Evolutionary conservation across 2,329 filamentous ascomycete species (phyloP), one percentile per base, ranked within the genome.

Genomic region (Colletotrichum kahawae): DNA sequence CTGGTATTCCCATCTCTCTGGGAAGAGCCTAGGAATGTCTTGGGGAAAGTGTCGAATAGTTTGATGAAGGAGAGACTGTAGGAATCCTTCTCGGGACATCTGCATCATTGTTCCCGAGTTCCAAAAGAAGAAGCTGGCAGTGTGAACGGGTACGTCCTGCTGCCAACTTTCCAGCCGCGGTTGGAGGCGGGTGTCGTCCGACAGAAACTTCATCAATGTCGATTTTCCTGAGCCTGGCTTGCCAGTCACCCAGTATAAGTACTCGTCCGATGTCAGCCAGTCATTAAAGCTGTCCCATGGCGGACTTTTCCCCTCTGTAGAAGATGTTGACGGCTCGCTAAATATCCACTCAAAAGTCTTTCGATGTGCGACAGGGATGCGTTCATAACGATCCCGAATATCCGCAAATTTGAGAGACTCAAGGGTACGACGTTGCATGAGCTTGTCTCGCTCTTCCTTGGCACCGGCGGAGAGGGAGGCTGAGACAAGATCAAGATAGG

Each of bases 11-110:
- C 57, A 71, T n/a, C 36, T 69, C 16, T 70, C 67, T 1, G 77
- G 81, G 16, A 27, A 67, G 16, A 77, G 65, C 5, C 65, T 72
- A 12, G 81, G 74, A 21, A 82, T 77, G 4, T 85, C 78, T 60
- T n/a, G 38, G 0, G 38, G 18, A 48, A 48, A 48, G 18, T 48
- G 10, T n/a, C 38, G 38, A 48, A 48, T n/a, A n/a, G 18, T n/a
- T 9, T 48, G 38, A 48, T 48, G 38, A 48, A 48, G 38, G 3
- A 48, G 38, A n/a, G 43, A 51, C n/a, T 4, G 43, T 51, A 51
- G n/a, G 7, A 51, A 10, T 13, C n/a, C 43, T 51, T 51, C n/a
- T 51, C n/a, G 43, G 7, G 43, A 21, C 18, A 51, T 51, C 4
- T 51, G 43, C n/a, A 51, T 51, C 43, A 51, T 51, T 51, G n/a